These are phyloP conservation scores for Quercus parvula DNA, from an alignment of 306 rosid genomes.

Conservation along the genomic window DNA sequence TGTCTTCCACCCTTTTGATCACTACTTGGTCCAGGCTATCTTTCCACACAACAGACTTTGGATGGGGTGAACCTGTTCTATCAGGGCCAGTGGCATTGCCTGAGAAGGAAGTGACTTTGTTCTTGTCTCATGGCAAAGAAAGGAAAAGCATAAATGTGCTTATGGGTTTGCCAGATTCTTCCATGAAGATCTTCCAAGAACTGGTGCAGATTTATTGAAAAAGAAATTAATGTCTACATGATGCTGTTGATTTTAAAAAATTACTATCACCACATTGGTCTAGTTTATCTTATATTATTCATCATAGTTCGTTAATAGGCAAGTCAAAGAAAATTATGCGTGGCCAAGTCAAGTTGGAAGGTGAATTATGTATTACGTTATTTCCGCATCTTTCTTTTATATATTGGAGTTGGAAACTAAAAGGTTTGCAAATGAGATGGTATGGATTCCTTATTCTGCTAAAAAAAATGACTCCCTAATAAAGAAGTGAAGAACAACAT, in stretches of 20 bases:
- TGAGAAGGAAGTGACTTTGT: conserved; percentile 83
- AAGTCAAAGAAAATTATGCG: too few relatives aligned
- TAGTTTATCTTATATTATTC: too few relatives aligned
- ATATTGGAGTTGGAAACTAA: neutral
- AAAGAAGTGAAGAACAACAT: neutral
- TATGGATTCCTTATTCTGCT: neutral
- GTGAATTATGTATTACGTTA: too few relatives aligned
- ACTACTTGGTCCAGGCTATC: conserved; percentile 88
- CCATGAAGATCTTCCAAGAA: conserved; percentile 77
- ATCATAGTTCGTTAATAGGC: too few relatives aligned
- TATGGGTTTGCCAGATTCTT: conserved; percentile 81
- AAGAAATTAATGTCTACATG: neutral
- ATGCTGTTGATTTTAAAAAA: too few relatives aligned
- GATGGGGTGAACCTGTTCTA: conserved; percentile 92
- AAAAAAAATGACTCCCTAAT: too few relatives aligned
- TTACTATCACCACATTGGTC: too few relatives aligned
- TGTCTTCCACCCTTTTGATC: conserved; percentile 77
- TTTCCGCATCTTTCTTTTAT: too few relatives aligned
- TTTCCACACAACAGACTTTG: conserved; percentile 79
- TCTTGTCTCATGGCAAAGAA: conserved; percentile 73
- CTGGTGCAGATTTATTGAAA: conserved; percentile 48
- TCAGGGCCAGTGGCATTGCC: conserved; percentile 94
- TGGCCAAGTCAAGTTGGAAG: too few relatives aligned
- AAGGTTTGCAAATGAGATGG: neutral
- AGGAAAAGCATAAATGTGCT: conserved; percentile 80